Percentiles rank a stretch among this genome's conserved stretches.
phyloP scores from a whole-genome alignment of 1,139 yeast genomes.

The Pichia sp. region DNA sequence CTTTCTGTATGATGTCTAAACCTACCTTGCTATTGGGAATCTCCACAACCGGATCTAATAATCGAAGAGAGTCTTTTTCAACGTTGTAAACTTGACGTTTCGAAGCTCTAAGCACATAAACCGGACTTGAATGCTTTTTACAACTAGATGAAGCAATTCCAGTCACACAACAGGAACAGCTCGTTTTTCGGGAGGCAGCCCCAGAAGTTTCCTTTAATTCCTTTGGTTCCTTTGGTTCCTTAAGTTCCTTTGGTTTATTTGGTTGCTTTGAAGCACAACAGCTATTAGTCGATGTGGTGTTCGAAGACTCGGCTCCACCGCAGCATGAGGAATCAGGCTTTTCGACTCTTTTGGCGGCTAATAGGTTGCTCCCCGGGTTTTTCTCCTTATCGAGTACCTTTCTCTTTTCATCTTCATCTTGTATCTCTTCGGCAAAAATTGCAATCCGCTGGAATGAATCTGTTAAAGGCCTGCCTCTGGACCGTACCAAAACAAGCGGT shows the following conservation, averaged over 20 bases:
- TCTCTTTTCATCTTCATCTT: conserved; percentile 9
- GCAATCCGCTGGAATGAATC: conserved; percentile 52
- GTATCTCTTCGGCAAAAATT: conserved; percentile 47
- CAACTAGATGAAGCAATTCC: not conserved
- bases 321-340: not conserved
- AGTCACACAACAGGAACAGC: conserved; percentile 12
- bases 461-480: conserved; percentile 75
- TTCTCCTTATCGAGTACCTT: conserved; percentile 8
- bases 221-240: too few relatives aligned
- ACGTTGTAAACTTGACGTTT: conserved; percentile 50
- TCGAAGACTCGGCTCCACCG: not conserved
- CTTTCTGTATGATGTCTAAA: conserved; percentile 27
- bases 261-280: not conserved
- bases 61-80: conserved; percentile 36
- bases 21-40: conserved; percentile 32
- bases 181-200: not conserved
- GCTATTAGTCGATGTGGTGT: not conserved
- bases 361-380: conserved; percentile 3
- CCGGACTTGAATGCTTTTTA: conserved; percentile 29
- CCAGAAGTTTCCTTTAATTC: not conserved
- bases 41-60: conserved; percentile 33
- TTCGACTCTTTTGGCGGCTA: conserved; percentile 9
- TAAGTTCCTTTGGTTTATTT: too few relatives aligned
- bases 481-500: conserved; percentile 79
- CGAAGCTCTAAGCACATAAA: conserved; percentile 44